These are phyloP conservation scores for Yueomyces sp. DNA, from an alignment of 805 yeast genomes.

Conservation along the genomic window DNA sequence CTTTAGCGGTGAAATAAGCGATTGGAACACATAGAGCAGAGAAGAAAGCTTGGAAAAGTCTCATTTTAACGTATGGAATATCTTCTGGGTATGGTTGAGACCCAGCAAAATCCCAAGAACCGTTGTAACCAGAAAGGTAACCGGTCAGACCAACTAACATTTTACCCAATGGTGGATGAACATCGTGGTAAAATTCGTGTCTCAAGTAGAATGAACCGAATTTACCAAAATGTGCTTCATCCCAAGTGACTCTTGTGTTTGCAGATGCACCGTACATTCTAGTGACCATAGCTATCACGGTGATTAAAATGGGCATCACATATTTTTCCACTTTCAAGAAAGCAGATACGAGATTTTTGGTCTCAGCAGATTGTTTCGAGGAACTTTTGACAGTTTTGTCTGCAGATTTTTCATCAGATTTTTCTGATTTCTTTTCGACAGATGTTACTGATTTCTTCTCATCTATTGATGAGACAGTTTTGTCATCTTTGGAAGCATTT, in stretches of 20 bases:
- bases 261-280: conserved; percentile 47
- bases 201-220: conserved; percentile 71
- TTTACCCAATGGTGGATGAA: conserved; percentile 79
- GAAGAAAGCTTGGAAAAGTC: conserved; percentile 57
- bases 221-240: conserved; percentile 83
- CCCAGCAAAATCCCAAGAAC: conserved; percentile 61
- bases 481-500: too few species aligned
- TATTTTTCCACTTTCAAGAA: background rate
- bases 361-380: too few species aligned
- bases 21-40: conserved; percentile 55
- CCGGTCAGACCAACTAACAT: conserved; percentile 71
- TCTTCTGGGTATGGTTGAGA: conserved; percentile 53
- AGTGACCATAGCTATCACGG: conserved; percentile 35
- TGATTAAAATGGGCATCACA: conserved; percentile 28
- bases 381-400: too few species aligned
- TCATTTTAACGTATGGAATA: conserved; percentile 49
- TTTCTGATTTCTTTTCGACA: too few species aligned
- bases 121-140: conserved; percentile 62
- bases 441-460: too few species aligned
- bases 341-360: too few species aligned
- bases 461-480: too few species aligned
- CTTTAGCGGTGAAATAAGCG: conserved; percentile 56
- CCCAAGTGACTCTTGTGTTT: conserved; percentile 63
- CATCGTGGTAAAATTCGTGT: conserved; percentile 76
- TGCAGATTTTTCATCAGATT: too few species aligned